Percentiles rank a stretch among this genome's conserved stretches.
phyloP scores from a whole-genome alignment of 163 green algal genomes.

The Picocystis sp. region DNA sequence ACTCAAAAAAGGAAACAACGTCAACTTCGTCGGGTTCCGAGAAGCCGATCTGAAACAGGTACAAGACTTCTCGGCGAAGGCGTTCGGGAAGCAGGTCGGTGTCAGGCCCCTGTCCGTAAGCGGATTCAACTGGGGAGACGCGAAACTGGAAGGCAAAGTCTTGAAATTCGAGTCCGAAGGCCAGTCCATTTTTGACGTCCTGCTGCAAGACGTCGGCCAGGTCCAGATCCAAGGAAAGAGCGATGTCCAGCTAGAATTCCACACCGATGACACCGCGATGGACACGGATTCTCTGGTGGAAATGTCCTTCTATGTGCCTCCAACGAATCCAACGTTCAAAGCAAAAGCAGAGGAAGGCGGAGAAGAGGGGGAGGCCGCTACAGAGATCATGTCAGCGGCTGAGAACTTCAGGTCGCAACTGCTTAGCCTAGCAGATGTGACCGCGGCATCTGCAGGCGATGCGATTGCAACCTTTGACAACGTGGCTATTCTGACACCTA shows the following conservation, averaged over 20 bases:
- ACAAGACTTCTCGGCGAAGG: conserved; percentile 12
- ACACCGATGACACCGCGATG: conserved; percentile 24
- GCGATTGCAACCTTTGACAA: conserved; percentile 30
- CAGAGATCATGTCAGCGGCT: conserved; percentile 20
- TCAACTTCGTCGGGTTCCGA: conserved; percentile 26
- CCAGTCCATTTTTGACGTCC: conserved; percentile 21
- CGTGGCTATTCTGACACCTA: conserved; percentile 49
- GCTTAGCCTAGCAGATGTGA: no score
- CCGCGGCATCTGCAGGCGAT: neutral
- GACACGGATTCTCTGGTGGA: conserved; percentile 69
- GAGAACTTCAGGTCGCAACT: conserved; percentile 14
- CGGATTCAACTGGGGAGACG: conserved; percentile 21
- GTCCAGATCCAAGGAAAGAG: conserved; percentile 24
- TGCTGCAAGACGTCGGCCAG: conserved; percentile 18
- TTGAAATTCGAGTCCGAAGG: conserved; percentile 12
- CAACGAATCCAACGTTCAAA: conserved; percentile 30
- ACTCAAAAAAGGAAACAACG: conserved; percentile 10
- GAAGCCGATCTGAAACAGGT: conserved; percentile 10
- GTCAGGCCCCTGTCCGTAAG: conserved; percentile 7
- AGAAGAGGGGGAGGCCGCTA: conserved; percentile 1
- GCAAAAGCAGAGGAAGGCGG: conserved; percentile 14
- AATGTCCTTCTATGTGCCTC: conserved; percentile 77
- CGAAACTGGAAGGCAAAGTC: conserved; percentile 13
- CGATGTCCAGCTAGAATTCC: conserved; percentile 32
- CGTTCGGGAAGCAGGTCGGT: conserved; percentile 2